Evolutionary conservation across 768 basidiomycete genomes (phyloP), one percentile per base, ranked within the genome.

Genomic region (Hygrocybe coccinea): DNA sequence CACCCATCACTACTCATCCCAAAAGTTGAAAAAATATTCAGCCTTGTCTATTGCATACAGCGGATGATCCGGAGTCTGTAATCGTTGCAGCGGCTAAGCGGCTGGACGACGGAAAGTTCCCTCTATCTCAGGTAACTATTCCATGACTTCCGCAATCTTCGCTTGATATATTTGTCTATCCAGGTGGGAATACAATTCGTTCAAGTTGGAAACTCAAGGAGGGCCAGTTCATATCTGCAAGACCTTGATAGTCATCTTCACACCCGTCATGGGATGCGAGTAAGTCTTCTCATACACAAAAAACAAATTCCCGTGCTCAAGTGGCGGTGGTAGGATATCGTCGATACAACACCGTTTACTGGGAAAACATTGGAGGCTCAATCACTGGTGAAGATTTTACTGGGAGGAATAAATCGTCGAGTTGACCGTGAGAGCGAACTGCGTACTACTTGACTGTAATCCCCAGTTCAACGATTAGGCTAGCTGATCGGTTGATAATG

Each of bases 101-200:
- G 48, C 74, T 88, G 2, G 84, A 87, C 56, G 69, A 67, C 3
- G 73, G 74, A 1, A 66, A 78, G 41, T 78, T 74, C 60, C 82
- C 83, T 0, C 67, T 81, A 9, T 68, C 72, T 8, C 85, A 86
- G 72, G 79, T 85, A 46, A 1, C 15, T 37, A 8, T 38, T 47
- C 17, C 19, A 15, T 21, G 36, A 9, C 52, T 24, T 46, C 33
- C n/a, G 6, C 24, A 35, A 43, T 29, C 10, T 17, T 15, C 41
- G 41, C 53, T 21, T 52, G 15, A 35, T 38, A 7, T 19, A 22
- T 5, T 46, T 22, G 5, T 19, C 2, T 46, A 19, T 21, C 2
- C 63, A 87, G 79, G 72, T 87, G 14, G 84, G 86, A 0, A 78
- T 87, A 25, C 85, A 87, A 59, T 86, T 90, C 49, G 78, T 89